Evolutionary conservation across 305 asterid species (phyloP).

Genomic region (Rubia balearica): DNA sequence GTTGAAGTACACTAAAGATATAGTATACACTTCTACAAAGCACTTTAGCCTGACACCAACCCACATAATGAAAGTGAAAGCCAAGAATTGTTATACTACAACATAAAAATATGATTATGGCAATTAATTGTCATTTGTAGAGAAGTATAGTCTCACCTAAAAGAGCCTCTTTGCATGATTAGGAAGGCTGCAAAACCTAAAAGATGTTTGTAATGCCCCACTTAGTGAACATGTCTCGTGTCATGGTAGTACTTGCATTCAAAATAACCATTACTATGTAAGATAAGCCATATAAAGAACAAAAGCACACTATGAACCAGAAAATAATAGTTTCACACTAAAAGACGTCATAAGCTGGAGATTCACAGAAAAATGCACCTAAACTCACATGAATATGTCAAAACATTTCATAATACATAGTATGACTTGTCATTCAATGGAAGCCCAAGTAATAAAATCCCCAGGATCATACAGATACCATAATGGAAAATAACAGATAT

Average conservation of each 20-base stretch:
- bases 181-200: not conserved
- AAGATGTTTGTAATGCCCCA: no score
- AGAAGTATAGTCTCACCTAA: slow-evolving; percentile 47
- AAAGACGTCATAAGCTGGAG: not conserved
- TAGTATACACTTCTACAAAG: not conserved
- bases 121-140: slow-evolving; percentile 11
- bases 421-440: not conserved
- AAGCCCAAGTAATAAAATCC: not conserved
- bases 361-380: not conserved
- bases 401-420: not conserved
- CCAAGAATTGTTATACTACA: not conserved
- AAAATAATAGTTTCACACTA: not conserved
- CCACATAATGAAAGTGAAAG: not conserved
- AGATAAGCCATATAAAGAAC: not conserved
- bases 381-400: not conserved
- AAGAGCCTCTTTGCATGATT: slow-evolving; percentile 59
- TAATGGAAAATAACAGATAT: not conserved
- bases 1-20: no score
- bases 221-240: not conserved
- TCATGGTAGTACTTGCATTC: not conserved
- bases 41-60: not conserved
- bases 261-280: not conserved
- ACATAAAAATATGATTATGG: not conserved
- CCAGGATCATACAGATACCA: not conserved
- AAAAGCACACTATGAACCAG: not conserved